A percentile compares a stretch with the other conserved stretches of the same genome.
Conservation (phyloP, 1,284 basidiomycete species). For the Microbotryum saponariae region DNA sequence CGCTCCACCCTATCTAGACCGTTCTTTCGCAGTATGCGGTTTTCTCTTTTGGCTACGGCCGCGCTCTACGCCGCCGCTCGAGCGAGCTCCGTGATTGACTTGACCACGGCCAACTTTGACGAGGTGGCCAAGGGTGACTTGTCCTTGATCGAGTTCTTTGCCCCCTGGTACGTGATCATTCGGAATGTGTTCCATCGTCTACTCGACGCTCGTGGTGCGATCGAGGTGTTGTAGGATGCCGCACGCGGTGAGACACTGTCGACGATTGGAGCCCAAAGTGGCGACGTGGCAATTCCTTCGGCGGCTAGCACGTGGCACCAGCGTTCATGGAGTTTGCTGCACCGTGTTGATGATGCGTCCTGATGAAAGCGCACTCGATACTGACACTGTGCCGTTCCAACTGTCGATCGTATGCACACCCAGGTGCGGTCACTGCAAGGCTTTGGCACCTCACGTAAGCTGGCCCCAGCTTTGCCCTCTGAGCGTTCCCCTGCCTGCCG, state of each 20-base stretch:
- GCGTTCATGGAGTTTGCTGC: not conserved
- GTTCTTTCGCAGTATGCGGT: slow-evolving; percentile 3
- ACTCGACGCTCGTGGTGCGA: not conserved
- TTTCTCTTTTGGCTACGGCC: slow-evolving; percentile 9
- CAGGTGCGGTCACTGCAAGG: slow-evolving; percentile 64
- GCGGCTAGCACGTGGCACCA: slow-evolving; percentile 2
- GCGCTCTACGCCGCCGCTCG: slow-evolving; percentile 16
- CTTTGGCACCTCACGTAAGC: slow-evolving; percentile 43
- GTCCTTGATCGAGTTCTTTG: slow-evolving; percentile 93
- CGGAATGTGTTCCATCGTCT: not conserved
- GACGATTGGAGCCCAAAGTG: not conserved
- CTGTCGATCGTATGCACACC: not conserved
- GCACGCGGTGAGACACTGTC: not conserved
- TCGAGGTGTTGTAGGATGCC: not conserved
- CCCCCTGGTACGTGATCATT: slow-evolving; percentile 59
- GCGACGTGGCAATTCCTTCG: not conserved
- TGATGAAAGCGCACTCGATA: not conserved
- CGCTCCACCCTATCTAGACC: not conserved
- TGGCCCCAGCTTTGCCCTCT: slow-evolving; percentile 29
- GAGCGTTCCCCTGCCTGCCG: not conserved
- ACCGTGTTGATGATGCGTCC: not conserved
- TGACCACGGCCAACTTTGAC: slow-evolving; percentile 53
- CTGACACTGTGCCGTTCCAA: not conserved
- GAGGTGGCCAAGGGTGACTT: slow-evolving; percentile 63
- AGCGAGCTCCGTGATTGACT: slow-evolving; percentile 32